Conservation (phyloP, 2,329 filamentous ascomycete species). For the Cladosporium velox region DNA sequence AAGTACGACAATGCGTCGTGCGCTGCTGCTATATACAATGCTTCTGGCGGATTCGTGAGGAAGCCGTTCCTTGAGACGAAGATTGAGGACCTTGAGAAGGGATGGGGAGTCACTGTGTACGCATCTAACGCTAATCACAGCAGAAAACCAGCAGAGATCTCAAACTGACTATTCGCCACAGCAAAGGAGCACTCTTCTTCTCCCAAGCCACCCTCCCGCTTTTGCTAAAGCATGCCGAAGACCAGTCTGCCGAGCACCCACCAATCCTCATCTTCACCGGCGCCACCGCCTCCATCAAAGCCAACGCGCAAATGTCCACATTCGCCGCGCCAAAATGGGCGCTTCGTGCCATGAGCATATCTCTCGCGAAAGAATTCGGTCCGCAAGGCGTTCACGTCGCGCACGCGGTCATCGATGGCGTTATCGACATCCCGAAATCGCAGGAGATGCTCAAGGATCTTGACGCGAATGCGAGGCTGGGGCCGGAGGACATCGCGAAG, state of each 20-base stretch:
- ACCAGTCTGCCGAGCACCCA: conserved; percentile 51
- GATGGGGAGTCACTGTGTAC: conserved; percentile 54
- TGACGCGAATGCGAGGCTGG: conserved; percentile 57
- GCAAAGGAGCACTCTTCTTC: conserved; percentile 55
- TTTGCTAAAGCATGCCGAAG: conserved; percentile 55
- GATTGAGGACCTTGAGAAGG: conserved; percentile 57
- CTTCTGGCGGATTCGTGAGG: conserved; percentile 58
- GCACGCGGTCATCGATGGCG: conserved; percentile 61
- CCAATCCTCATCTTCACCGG: conserved; percentile 59
- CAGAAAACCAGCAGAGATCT: neutral
- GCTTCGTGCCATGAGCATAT: conserved; percentile 55
- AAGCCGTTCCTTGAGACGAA: conserved; percentile 64
- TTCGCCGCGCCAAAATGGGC: conserved; percentile 29
- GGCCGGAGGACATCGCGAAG: conserved; percentile 59
- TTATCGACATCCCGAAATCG: conserved; percentile 52
- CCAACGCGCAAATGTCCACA: conserved; percentile 44
- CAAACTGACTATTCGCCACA: neutral
- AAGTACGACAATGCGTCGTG: conserved; percentile 53
- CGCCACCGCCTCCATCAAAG: conserved; percentile 54
- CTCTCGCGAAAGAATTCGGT: conserved; percentile 58
- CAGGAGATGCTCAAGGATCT: conserved; percentile 42
- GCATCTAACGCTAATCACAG: conserved; percentile 23
- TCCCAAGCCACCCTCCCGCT: conserved; percentile 55
- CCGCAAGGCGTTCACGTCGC: conserved; percentile 59
- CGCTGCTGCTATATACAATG: conserved; percentile 70